These are phyloP conservation scores for Tolypocladium inflatum DNA, from an alignment of 2,329 filamentous ascomycete species.

Conservation along the genomic window DNA sequence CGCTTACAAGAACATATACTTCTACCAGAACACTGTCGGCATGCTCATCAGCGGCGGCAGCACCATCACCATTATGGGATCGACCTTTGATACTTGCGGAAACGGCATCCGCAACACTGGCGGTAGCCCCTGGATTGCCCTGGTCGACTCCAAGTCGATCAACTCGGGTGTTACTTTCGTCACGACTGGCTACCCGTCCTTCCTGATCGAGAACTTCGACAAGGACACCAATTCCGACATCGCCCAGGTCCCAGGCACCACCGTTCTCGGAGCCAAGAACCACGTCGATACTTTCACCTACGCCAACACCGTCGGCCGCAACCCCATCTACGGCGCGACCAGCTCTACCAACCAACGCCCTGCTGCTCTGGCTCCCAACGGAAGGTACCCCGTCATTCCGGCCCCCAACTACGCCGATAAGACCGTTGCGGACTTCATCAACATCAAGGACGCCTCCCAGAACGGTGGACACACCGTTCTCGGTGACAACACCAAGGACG, in stretches of 20 bases:
- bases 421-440: slow-evolving; percentile 17
- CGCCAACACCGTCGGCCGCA: slow-evolving; percentile 29
- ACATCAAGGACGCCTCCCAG: slow-evolving; percentile 27
- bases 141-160: slow-evolving; percentile 29
- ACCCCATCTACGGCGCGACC: slow-evolving; percentile 28
- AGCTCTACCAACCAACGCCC: slow-evolving; percentile 21
- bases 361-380: slow-evolving; percentile 23
- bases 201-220: slow-evolving; percentile 32
- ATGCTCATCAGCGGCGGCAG: slow-evolving; percentile 19
- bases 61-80: slow-evolving; percentile 28
- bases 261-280: slow-evolving; percentile 15
- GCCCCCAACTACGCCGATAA: slow-evolving; percentile 29
- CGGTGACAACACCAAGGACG: slow-evolving; percentile 28
- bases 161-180: slow-evolving; percentile 31
- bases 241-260: slow-evolving; percentile 20
- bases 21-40: slow-evolving; percentile 30
- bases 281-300: slow-evolving; percentile 31
- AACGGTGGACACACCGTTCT: slow-evolving; percentile 18
- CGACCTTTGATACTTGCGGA: slow-evolving; percentile 30
- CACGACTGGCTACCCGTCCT: slow-evolving; percentile 27
- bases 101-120: slow-evolving; percentile 25
- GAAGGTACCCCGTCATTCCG: slow-evolving; percentile 23
- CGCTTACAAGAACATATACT: slow-evolving; percentile 32
- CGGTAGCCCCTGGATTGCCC: slow-evolving; percentile 27
- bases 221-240: slow-evolving; percentile 29